A percentile compares a stretch with the other conserved stretches of the same genome.
phyloP scores from a whole-genome alignment of 2,329 filamentous ascomycete genomes.

The Eurotiales sp. region DNA sequence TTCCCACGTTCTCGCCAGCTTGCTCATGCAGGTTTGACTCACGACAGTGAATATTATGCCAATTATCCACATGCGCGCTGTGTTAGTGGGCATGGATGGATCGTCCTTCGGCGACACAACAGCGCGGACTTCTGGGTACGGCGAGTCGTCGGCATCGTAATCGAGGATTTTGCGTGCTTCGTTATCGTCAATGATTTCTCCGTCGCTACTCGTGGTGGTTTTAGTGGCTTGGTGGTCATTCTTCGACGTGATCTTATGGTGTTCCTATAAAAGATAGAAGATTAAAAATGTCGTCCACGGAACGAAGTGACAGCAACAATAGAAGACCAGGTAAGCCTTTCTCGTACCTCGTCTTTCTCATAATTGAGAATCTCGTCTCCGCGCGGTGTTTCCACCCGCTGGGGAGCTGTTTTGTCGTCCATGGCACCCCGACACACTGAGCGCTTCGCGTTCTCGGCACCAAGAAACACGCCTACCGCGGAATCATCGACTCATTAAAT shows the following conservation, averaged over 20 bases:
- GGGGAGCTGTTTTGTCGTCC: slow-evolving; percentile 7
- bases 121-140: slow-evolving; percentile 37
- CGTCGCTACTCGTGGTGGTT: slow-evolving; percentile 12
- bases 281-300: too few species aligned
- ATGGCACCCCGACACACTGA: background rate
- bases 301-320: background rate
- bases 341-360: slow-evolving; percentile 4
- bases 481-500: too few species aligned
- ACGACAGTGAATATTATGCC: slow-evolving; percentile 37
- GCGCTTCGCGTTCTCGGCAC: too few species aligned
- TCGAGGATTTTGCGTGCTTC: slow-evolving; percentile 31
- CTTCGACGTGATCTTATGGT: background rate
- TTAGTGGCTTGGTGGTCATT: background rate
- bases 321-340: background rate
- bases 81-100: slow-evolving; percentile 29
- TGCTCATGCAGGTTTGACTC: slow-evolving; percentile 11
- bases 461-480: too few species aligned
- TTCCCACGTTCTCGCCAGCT: background rate
- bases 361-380: background rate
- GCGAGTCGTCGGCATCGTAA: slow-evolving; percentile 36
- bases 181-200: slow-evolving; percentile 26
- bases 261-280: background rate
- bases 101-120: slow-evolving; percentile 33
- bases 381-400: background rate
- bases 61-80: slow-evolving; percentile 36